Base-by-base conservation (phyloP, 106 monocot species). In the Vanilla planifolia region DNA sequence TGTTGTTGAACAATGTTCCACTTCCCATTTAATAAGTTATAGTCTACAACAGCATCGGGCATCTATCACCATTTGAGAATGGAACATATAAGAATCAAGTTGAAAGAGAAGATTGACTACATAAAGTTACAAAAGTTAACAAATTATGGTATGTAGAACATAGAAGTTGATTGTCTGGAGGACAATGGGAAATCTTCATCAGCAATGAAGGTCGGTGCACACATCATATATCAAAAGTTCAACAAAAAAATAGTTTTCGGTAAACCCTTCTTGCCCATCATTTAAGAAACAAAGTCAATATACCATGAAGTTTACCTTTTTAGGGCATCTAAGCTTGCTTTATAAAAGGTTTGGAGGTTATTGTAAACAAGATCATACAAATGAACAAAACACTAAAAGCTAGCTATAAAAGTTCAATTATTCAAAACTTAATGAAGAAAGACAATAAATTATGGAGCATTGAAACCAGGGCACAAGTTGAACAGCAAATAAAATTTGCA, bases 31-130 rank as follows among this genome's bases (percentile, higher is more conserved):
- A 43, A 77, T 57, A 98, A 88, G 48, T 88, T 80, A 52, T 98
- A 98, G 51, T 98, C 96, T 56, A 88, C 82, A 42, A 83, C 81
- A 51, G 96, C 96, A 75, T 91, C 96, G 35, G 96, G 91, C 96
- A 98, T 98, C 96, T 98, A 75, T 25, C 62, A 16, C 29, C 22
- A 62, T 22, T 63, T 6, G 16, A 32, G 3, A 43, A 69, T 34
- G 30, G 14, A 3, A 53, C 53, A 53, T 2, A 29, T 6, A 27
- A 30, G 13, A 29, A 16, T 3, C 1, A 46, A 61, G 27, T 8
- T 39, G 7, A 35, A n/a, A 15, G 59, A 51, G 16, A 26, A 51
- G 25, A 19, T 24, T 65, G 26, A 55, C 29, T 8, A 50, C 23
- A 27, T 40, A 53, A 66, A 43, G 42, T 17, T 37, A 59, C 0